These are phyloP conservation scores for Pseudonitzschia pungens DNA, from an alignment of 108 stramenopile genomes.

Conservation along the genomic window DNA sequence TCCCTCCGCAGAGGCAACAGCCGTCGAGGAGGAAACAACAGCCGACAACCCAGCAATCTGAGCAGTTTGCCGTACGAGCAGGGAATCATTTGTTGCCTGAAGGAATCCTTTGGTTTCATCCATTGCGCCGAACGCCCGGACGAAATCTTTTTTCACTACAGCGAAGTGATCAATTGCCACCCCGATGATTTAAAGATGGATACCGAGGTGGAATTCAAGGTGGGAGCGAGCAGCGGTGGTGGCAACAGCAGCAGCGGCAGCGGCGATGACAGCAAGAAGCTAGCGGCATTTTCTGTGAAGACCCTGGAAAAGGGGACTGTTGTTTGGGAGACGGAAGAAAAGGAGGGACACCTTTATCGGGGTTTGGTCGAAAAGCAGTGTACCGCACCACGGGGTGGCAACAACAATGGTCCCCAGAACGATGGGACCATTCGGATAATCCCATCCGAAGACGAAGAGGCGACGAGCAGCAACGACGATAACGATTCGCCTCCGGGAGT, in stretches of 20 bases:
- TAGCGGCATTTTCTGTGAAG: slow-evolving; percentile 46
- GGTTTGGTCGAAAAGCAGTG: slow-evolving; percentile 49
- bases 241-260: slow-evolving; percentile 9
- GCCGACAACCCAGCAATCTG: slow-evolving; percentile 9
- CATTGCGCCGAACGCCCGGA: slow-evolving; percentile 73
- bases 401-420: background rate
- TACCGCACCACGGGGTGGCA: slow-evolving; percentile 19
- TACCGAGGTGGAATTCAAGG: slow-evolving; percentile 67
- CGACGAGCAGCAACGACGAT: background rate
- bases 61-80: slow-evolving; percentile 56
- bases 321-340: slow-evolving; percentile 67
- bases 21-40: background rate
- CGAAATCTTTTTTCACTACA: slow-evolving; percentile 81
- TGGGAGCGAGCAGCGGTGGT: slow-evolving; percentile 16
- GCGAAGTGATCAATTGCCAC: slow-evolving; percentile 31
- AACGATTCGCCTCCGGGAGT: background rate
- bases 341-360: slow-evolving; percentile 45
- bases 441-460: slow-evolving; percentile 4
- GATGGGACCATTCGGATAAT: slow-evolving; percentile 34
- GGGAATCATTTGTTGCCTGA: slow-evolving; percentile 58
- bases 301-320: slow-evolving; percentile 47
- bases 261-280: slow-evolving; percentile 31
- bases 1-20: background rate
- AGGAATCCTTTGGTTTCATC: slow-evolving; percentile 79
- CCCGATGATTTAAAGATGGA: slow-evolving; percentile 61